Evolutionary conservation across 495 filamentous ascomycete species (phyloP).

Genomic region (Aspergillus diversus): DNA sequence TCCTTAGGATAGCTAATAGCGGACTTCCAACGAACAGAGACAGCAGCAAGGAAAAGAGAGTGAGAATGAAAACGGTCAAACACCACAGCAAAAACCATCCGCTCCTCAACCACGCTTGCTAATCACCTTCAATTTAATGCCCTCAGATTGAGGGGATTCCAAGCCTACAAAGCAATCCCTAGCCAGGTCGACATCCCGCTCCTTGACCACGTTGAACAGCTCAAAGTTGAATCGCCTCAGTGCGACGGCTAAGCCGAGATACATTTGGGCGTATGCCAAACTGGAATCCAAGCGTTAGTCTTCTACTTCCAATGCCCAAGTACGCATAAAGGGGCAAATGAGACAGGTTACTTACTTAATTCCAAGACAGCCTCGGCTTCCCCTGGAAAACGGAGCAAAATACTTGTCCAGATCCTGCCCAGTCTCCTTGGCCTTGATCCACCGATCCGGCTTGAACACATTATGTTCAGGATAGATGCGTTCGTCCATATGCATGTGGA

Average conservation of each 20-base stretch:
- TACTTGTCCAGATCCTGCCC: background rate
- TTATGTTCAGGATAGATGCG: background rate
- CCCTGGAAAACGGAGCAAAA: background rate
- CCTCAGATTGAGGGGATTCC: background rate
- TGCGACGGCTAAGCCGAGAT: background rate
- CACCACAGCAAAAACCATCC: background rate
- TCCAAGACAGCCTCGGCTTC: background rate
- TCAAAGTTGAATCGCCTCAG: conserved; percentile 7
- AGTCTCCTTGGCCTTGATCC: conserved; percentile 2
- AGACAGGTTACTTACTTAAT: background rate
- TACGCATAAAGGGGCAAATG: too few species aligned
- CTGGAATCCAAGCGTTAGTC: too few species aligned
- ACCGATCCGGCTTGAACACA: background rate
- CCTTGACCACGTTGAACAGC: conserved; percentile 4
- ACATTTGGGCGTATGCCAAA: background rate
- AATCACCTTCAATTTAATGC: background rate
- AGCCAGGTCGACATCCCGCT: background rate
- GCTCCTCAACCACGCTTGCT: background rate
- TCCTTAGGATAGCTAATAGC: background rate
- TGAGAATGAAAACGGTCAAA: background rate
- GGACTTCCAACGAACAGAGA: background rate
- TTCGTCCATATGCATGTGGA: background rate
- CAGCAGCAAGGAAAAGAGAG: background rate
- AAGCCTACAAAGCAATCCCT: conserved; percentile 7
- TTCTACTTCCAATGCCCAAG: too few species aligned